phyloP scores from a whole-genome alignment of 2,329 filamentous ascomycete genomes.

The Aspergillus sp. region DNA sequence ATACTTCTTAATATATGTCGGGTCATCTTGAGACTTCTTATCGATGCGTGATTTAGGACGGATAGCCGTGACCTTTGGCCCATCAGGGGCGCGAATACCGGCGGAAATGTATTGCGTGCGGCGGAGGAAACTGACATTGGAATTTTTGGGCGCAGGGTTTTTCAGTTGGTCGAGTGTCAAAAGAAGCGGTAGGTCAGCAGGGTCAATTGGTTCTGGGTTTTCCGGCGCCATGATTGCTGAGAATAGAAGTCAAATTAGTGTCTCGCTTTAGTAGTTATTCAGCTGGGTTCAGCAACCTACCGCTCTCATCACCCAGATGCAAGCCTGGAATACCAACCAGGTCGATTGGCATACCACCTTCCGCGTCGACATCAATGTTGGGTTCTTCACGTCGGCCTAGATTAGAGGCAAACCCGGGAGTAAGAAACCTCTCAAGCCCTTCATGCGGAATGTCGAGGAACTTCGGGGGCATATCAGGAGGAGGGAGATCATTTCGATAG shows the following conservation, averaged over 20 bases:
- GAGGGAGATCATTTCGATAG: constrained; percentile 93
- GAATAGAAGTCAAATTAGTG: constrained; percentile 24
- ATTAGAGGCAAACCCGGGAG: constrained; percentile 83
- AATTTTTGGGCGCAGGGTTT: constrained; percentile 74
- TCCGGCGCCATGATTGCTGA: constrained; percentile 79
- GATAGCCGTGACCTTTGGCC: constrained; percentile 26
- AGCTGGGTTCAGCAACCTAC: constrained; percentile 50
- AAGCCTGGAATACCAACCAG: constrained; percentile 91
- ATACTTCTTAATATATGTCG: constrained; percentile 60
- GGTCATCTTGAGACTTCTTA: constrained; percentile 54
- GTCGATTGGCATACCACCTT: constrained; percentile 96
- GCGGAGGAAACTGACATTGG: constrained; percentile 87
- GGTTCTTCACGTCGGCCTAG: constrained; percentile 87
- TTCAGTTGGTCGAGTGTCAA: constrained; percentile 80
- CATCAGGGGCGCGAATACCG: constrained; percentile 35
- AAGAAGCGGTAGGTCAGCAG: constrained; percentile 80
- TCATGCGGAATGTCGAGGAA: constrained; percentile 95
- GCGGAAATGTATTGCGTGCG: constrained; percentile 85
- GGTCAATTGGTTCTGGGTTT: constrained; percentile 70
- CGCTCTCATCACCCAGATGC: constrained; percentile 91
- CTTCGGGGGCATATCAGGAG: constrained; percentile 91
- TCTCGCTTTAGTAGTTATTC: not conserved
- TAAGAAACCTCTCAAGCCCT: constrained; percentile 86
- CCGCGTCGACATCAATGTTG: constrained; percentile 96
- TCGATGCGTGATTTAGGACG: constrained; percentile 28